phyloP scores from a whole-genome alignment of 805 yeast genomes.

The Schwanniomyces polymorphus region DNA sequence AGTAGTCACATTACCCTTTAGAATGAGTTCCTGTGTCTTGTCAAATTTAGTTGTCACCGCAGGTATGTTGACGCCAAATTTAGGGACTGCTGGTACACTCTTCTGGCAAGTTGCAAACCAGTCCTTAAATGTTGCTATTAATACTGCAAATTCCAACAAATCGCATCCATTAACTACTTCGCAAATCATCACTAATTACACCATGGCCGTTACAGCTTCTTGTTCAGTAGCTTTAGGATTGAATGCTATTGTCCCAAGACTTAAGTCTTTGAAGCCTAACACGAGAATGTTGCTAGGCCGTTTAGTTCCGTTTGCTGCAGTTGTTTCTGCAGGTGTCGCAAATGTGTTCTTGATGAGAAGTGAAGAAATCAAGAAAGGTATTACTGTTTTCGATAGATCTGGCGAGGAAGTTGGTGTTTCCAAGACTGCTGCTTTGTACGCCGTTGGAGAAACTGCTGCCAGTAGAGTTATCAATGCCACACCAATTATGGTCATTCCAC shows the following conservation, averaged over 20 bases:
- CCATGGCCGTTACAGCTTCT: slow-evolving; percentile 89
- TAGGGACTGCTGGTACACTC: slow-evolving; percentile 85
- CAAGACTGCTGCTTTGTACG: slow-evolving; percentile 82
- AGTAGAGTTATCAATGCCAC: slow-evolving; percentile 95
- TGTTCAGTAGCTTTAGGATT: slow-evolving; percentile 95
- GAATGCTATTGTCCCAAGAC: slow-evolving; percentile 84
- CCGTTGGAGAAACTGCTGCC: slow-evolving; percentile 96
- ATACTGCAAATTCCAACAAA: slow-evolving; percentile 94
- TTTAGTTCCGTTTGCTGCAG: slow-evolving; percentile 97
- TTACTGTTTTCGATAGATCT: slow-evolving; percentile 60
- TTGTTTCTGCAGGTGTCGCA: slow-evolving; percentile 93
- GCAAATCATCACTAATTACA: slow-evolving; percentile 78
- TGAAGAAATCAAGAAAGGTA: slow-evolving; percentile 87
- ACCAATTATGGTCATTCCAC: slow-evolving; percentile 97
- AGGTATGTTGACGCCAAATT: slow-evolving; percentile 95
- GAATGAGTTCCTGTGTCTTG: slow-evolving; percentile 95
- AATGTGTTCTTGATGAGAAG: slow-evolving; percentile 97
- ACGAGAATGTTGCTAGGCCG: slow-evolving; percentile 76
- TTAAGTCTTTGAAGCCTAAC: slow-evolving; percentile 66
- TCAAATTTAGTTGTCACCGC: slow-evolving; percentile 93
- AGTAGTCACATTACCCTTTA: slow-evolving; percentile 86
- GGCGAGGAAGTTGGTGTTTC: slow-evolving; percentile 69
- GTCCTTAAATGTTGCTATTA: slow-evolving; percentile 93
- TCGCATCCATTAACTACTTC: slow-evolving; percentile 82
- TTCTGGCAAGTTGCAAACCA: slow-evolving; percentile 99